These are phyloP conservation scores for Fonsecaea erecta DNA, from an alignment of 2,329 filamentous ascomycete species.

Conservation along the genomic window DNA sequence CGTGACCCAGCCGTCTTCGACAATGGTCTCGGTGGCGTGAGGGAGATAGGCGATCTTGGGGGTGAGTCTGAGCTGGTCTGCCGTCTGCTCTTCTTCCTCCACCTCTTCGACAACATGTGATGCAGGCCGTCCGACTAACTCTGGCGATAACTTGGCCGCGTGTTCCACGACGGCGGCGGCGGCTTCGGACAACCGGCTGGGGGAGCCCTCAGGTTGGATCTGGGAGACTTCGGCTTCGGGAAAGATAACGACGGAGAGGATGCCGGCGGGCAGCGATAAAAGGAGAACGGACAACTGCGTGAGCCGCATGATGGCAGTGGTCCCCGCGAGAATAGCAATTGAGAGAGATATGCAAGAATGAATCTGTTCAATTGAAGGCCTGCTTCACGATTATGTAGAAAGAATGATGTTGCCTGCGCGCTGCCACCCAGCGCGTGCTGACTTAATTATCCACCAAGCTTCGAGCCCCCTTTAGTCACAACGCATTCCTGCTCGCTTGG, in stretches of 20 bases:
- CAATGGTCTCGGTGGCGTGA: constrained; percentile 15
- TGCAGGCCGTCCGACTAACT: not conserved
- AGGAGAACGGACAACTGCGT: constrained; percentile 15
- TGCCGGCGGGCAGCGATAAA: constrained; percentile 21
- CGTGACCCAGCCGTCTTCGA: constrained; percentile 18
- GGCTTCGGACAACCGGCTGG: not conserved
- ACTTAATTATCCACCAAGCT: constrained; percentile 4
- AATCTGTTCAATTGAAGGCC: not conserved
- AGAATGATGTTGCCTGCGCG: constrained; percentile 20
- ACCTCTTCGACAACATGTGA: not conserved
- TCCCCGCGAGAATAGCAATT: not conserved
- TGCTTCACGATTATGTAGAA: not conserved
- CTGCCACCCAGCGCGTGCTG: constrained; percentile 1
- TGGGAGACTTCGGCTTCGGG: constrained; percentile 33
- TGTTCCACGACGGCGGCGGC: not conserved
- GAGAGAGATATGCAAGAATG: not conserved
- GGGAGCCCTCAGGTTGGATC: not conserved
- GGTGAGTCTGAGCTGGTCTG: constrained; percentile 4
- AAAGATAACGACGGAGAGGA: constrained; percentile 30
- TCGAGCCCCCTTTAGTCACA: not conserved
- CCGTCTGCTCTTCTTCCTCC: not conserved
- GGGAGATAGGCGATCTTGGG: not conserved
- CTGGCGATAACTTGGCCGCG: not conserved
- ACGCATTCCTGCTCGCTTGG: not conserved
- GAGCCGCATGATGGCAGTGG: constrained; percentile 20